A percentile compares a stretch with the other conserved stretches of the same genome.
Conservation (phyloP, 805 yeast genomes). For the Yarrowia deformans region DNA sequence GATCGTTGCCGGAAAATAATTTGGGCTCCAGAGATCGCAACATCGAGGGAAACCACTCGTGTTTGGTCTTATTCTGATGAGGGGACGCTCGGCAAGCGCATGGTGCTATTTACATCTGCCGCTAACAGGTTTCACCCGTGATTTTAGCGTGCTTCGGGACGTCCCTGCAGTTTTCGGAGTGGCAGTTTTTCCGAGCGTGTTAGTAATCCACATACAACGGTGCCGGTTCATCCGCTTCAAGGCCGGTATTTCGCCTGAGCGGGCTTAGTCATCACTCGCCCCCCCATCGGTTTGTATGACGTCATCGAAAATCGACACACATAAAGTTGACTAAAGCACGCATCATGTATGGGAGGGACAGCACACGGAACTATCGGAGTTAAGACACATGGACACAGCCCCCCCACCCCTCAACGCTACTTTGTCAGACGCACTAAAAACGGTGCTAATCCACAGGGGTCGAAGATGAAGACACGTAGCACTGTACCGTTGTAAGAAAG, state of each 20-base stretch:
- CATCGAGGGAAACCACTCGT: neutral
- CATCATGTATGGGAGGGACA: neutral
- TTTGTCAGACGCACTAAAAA: neutral
- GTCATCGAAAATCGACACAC: neutral
- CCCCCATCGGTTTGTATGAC: neutral
- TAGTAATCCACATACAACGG: too few relatives aligned
- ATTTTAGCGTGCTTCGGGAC: too few relatives aligned
- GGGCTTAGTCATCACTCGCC: neutral
- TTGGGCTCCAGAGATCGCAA: neutral
- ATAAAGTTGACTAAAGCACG: neutral
- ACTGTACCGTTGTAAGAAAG: neutral
- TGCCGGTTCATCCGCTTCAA: neutral
- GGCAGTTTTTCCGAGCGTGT: too few relatives aligned
- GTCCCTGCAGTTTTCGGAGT: too few relatives aligned
- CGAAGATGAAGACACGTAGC: neutral
- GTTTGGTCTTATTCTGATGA: neutral
- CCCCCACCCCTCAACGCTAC: neutral
- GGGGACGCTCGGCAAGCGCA: neutral
- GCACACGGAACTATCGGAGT: constrained; percentile 15
- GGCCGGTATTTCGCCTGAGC: neutral
- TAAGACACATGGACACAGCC: neutral
- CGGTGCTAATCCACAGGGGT: neutral
- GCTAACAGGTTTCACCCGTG: too few relatives aligned
- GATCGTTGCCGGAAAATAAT: neutral
- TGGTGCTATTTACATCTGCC: too few relatives aligned